A percentile compares a stretch with the other conserved stretches of the same genome.
phyloP scores from a whole-genome alignment of 208 protist species.

The Herpetomonas tarakana region DNA sequence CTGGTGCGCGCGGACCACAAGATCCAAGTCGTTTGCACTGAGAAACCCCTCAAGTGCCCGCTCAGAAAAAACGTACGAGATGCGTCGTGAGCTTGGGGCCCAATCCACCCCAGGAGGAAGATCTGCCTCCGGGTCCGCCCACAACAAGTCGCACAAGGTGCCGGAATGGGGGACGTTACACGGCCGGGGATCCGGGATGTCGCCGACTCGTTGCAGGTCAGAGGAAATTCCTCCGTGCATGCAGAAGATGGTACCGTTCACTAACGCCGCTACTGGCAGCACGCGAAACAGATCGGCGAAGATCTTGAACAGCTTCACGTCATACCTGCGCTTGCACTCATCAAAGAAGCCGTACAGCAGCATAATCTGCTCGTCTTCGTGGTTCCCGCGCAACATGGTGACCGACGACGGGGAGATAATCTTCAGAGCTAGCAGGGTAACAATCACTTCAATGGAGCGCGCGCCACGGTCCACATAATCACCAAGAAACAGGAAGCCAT shows the following conservation, averaged over 20 bases:
- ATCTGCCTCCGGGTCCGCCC: slow-evolving; percentile 97
- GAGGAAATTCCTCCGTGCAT: slow-evolving; percentile 97
- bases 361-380: slow-evolving; percentile 99
- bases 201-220: slow-evolving; percentile 88
- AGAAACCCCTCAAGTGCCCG: slow-evolving; percentile 96
- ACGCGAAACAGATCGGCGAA: slow-evolving; percentile 99
- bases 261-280: slow-evolving; percentile 96
- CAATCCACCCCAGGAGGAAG: slow-evolving; percentile 94
- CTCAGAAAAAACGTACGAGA: slow-evolving; percentile 98
- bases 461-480: slow-evolving; percentile 98
- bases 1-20: slow-evolving; percentile 99
- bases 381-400: slow-evolving; percentile 98
- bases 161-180: slow-evolving; percentile 98
- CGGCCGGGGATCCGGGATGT: slow-evolving; percentile 94
- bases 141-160: slow-evolving; percentile 99
- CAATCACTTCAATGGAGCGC: slow-evolving; percentile 95
- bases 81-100: slow-evolving; percentile 98
- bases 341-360: slow-evolving; percentile 99
- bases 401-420: slow-evolving; percentile 97
- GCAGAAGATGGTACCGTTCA: slow-evolving; percentile 99
- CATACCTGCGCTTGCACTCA: slow-evolving; percentile 98
- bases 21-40: slow-evolving; percentile 96
- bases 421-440: slow-evolving; percentile 94
- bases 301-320: slow-evolving; percentile 97
- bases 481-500: slow-evolving; percentile 93